Evolutionary conservation across 2,329 filamentous ascomycete species (phyloP), one percentile per base, ranked within the genome.

Genomic region (Colletotrichum acutatum): DNA sequence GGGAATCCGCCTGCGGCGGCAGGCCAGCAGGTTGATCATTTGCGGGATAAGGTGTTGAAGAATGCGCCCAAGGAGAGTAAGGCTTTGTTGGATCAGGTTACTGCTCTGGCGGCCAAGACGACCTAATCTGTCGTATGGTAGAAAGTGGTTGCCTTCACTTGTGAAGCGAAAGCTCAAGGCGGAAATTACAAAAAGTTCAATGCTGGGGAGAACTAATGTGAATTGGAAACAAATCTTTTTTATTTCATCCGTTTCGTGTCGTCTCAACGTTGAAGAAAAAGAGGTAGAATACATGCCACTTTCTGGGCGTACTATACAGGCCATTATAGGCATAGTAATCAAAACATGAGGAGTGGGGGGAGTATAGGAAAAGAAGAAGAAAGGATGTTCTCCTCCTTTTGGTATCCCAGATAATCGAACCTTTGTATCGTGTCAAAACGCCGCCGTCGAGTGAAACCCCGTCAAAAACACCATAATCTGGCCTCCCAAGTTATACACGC

Each of bases 21-120:
- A 0, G 87, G 86, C 9, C 80, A 83, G 77, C 86, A 87, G 78
- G 88, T 91, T 11, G 85, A 90, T 65, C 89, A 91, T 78, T 80
- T 91, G 70, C 79, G 86, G 59, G 86, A 84, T 56, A 91, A 91
- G 84, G 89, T 91, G 52, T 77, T 85, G 22, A 89, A 87, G 79
- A 91, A 90, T 75, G 86, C 85, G 4, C 85, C 84, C 1, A 80
- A 84, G 12, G 88, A 90, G 79, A 80, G 82, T 57, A 78, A 89
- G 80, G 80, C 78, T 4, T 80, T 90, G 42, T 78, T 87, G 72
- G 85, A 90, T 76, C 82, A 90, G 80, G 88, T 91, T n/a, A 82
- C 80, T n/a, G 76, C 78, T 14, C 75, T 86, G 73, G 74, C 74
- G 12, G 64, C 72, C 56, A 63, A 75, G 68, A 58, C 59, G 12